phyloP scores from a whole-genome alignment of 768 basidiomycete species.

The Tulasnella sp. region DNA sequence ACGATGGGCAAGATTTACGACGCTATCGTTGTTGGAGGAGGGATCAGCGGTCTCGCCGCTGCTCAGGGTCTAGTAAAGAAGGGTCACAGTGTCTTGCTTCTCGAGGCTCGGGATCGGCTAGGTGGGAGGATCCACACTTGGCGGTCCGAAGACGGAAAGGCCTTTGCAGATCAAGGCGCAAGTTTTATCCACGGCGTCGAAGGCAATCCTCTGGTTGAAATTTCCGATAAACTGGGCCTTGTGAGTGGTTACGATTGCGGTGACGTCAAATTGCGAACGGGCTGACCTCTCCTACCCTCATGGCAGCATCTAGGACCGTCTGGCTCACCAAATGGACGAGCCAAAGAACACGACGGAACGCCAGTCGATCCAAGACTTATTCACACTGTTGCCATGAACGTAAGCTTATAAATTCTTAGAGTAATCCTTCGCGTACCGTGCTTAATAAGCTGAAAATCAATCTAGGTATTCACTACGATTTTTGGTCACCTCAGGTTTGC shows the following conservation, averaged over 20 bases:
- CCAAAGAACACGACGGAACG: slow-evolving; percentile 3
- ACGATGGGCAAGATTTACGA: slow-evolving; percentile 15
- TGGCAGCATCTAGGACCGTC: neutral
- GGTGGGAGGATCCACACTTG: slow-evolving; percentile 29
- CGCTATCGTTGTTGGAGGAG: slow-evolving; percentile 30
- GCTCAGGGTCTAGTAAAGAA: slow-evolving; percentile 14
- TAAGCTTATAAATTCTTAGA: neutral
- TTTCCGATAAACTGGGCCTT: slow-evolving; percentile 19
- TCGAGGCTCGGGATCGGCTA: slow-evolving; percentile 31
- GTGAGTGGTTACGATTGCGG: slow-evolving; percentile 7
- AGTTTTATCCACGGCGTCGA: slow-evolving; percentile 30
- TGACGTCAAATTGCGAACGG: neutral
- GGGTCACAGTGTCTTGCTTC: slow-evolving; percentile 27
- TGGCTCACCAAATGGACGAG: neutral
- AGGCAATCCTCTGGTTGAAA: slow-evolving; percentile 28
- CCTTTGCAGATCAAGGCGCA: slow-evolving; percentile 26
- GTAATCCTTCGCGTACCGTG: neutral
- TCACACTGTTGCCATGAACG: neutral
- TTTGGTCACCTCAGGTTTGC: neutral
- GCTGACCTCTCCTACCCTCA: neutral
- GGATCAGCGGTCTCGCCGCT: slow-evolving; percentile 31
- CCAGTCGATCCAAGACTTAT: neutral
- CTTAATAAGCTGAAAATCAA: neutral
- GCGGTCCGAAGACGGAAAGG: slow-evolving; percentile 12
- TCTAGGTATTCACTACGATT: slow-evolving; percentile 13